A percentile compares a stretch with the other conserved stretches of the same genome.
Conservation (phyloP, 352 stramenopile species). For the Ophiocytium majus region DNA sequence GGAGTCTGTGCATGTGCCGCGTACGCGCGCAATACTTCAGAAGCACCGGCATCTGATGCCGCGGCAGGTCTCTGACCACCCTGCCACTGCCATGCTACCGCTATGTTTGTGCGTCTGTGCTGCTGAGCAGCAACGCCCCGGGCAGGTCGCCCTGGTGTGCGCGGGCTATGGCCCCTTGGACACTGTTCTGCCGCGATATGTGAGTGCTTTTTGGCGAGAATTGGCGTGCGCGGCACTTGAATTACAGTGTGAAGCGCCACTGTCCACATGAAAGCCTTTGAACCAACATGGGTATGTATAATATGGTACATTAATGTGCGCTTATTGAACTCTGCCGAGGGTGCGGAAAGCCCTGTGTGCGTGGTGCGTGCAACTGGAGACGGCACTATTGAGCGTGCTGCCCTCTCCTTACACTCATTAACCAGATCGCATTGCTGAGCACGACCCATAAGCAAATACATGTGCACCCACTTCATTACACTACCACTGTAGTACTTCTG, state of each 20-base stretch:
- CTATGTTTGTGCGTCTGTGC: too few relatives aligned
- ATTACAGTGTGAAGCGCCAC: not conserved
- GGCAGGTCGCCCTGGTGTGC: not conserved
- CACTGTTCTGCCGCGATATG: not conserved
- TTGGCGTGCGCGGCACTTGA: not conserved
- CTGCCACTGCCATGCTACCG: too few relatives aligned
- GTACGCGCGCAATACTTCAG: too few relatives aligned
- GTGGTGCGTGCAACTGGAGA: not conserved
- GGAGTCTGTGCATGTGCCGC: too few relatives aligned
- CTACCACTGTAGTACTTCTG: too few relatives aligned
- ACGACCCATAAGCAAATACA: too few relatives aligned
- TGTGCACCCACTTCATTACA: too few relatives aligned
- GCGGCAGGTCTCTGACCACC: too few relatives aligned
- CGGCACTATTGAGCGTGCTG: too few relatives aligned
- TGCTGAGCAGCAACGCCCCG: not conserved
- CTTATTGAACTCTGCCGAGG: not conserved
- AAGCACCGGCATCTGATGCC: too few relatives aligned
- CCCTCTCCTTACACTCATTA: too few relatives aligned
- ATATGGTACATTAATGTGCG: not conserved
- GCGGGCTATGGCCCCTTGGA: not conserved
- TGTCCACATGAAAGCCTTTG: not conserved
- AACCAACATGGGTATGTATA: not conserved
- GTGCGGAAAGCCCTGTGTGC: not conserved
- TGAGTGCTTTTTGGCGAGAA: constrained; percentile 6
- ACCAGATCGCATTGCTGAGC: too few relatives aligned